Percentiles rank a stretch among this genome's conserved stretches.
phyloP scores from a whole-genome alignment of 1,284 basidiomycete species.

The Ganoderma sp. region DNA sequence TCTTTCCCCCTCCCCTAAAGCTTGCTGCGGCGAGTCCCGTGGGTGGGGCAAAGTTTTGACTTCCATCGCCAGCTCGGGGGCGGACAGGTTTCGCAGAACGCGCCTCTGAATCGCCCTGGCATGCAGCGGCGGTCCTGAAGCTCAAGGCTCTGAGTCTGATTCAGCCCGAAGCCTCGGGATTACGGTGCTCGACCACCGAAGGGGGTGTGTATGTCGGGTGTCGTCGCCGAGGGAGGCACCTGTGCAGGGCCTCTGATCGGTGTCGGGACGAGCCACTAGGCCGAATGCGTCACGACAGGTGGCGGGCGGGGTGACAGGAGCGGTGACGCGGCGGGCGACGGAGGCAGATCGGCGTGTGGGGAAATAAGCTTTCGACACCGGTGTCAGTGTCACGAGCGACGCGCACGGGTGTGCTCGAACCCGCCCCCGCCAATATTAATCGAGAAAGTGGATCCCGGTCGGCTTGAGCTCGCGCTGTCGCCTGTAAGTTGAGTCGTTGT shows the following conservation, averaged over 20 bases:
- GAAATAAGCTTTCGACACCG: conserved; percentile 4
- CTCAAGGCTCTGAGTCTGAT: neutral
- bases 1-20: neutral
- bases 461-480: too few species aligned
- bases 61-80: neutral
- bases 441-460: neutral
- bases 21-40: neutral
- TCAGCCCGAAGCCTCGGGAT: neutral
- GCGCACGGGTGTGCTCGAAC: neutral
- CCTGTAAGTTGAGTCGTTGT: too few species aligned
- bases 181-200: neutral
- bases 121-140: neutral
- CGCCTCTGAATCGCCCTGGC: neutral
- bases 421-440: neutral
- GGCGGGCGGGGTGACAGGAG: neutral
- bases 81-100: neutral
- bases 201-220: neutral
- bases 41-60: neutral
- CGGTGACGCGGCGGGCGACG: neutral
- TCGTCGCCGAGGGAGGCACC: neutral
- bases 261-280: neutral
- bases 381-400: neutral
- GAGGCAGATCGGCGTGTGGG: conserved; percentile 3
- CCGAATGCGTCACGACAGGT: neutral
- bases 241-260: neutral